phyloP scores from a whole-genome alignment of 2,329 filamentous ascomycete species.

The Gaeumannomyces sp. region DNA sequence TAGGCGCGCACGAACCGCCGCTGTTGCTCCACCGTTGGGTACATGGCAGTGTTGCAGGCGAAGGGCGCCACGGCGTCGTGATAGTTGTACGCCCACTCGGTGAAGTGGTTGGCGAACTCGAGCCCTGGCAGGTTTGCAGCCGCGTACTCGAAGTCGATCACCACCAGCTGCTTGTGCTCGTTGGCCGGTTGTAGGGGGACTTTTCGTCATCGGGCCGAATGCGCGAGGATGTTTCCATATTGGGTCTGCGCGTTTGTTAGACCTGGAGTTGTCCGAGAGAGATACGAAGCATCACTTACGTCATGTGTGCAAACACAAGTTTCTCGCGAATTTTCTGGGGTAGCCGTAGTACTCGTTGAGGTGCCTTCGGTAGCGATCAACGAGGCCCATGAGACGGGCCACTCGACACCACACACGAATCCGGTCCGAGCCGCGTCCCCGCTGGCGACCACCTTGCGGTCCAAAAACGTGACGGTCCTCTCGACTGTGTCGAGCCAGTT shows the following conservation, averaged over 20 bases:
- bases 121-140: conserved; percentile 79
- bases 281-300: conserved; percentile 44
- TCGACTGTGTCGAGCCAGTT: conserved; percentile 70
- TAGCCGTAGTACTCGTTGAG: conserved; percentile 68
- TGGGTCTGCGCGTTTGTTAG: conserved; percentile 61
- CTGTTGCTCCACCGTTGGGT: conserved; percentile 77
- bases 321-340: conserved; percentile 58
- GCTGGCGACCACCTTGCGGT: conserved; percentile 47
- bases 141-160: conserved; percentile 98
- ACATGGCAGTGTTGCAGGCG: conserved; percentile 61
- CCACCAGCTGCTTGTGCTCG: conserved; percentile 89
- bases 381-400: conserved; percentile 64
- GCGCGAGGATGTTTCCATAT: conserved; percentile 94
- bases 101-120: conserved; percentile 97
- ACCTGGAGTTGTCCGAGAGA: neutral
- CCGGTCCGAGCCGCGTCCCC: conserved; percentile 63
- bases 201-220: conserved; percentile 60
- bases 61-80: conserved; percentile 63
- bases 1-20: conserved; percentile 81
- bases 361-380: conserved; percentile 72
- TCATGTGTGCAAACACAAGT: conserved; percentile 95
- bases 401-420: conserved; percentile 76
- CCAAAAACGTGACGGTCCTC: conserved; percentile 50
- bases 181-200: conserved; percentile 87
- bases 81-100: conserved; percentile 98